Base-by-base conservation (phyloP, 2,329 filamentous ascomycete species). In the Epichloe amarillans region DNA sequence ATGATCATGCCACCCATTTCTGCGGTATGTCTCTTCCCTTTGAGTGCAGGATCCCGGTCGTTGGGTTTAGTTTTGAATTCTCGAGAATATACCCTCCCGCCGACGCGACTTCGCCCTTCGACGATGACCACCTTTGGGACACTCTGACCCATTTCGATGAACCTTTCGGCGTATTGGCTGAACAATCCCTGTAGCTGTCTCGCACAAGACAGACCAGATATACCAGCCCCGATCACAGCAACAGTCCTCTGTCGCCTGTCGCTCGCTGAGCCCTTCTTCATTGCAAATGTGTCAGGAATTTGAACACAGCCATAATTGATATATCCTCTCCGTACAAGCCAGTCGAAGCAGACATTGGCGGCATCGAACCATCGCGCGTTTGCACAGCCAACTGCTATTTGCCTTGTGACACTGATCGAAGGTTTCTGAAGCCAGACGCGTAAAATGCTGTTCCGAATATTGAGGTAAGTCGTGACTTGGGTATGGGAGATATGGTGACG, bases 1-100 rank as follows among this genome's bases (percentile, higher is more conserved):
- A 98, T 89, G 53, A 98, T 97, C 75, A 98, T 95, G 50, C 91
- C 93, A 30, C 93, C 93, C 83, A 96, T 94, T 65, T 98, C 93
- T 35, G 88, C 93, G 19, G 90, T 97, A 61, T 84, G 85, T 47
- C 80, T 72, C 54, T 74, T 77, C 8, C 72, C 75, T 69, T 77
- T 64, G 75, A 79, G 67, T 63, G 57, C 72, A 63, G 73, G 68
- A 62, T 80, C 58, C 56, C 69, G 67, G 61, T 72, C 62, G 51
- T 72, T 66, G 64, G 35, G 77, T 65, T 71, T 84, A 70, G 71
- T 81, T 75, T 72, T 71, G 55, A 84, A 76, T 23, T 76, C 69
- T 49, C 78, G 88, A 49, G 93, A 98, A 67, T 96, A 97, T 19
- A 98, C 88, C 57, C 93, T 82, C 40, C 93, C 93, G 40, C 93